Base-by-base conservation (phyloP, 2,329 filamentous ascomycete species). In the Grosmannia penicillata region DNA sequence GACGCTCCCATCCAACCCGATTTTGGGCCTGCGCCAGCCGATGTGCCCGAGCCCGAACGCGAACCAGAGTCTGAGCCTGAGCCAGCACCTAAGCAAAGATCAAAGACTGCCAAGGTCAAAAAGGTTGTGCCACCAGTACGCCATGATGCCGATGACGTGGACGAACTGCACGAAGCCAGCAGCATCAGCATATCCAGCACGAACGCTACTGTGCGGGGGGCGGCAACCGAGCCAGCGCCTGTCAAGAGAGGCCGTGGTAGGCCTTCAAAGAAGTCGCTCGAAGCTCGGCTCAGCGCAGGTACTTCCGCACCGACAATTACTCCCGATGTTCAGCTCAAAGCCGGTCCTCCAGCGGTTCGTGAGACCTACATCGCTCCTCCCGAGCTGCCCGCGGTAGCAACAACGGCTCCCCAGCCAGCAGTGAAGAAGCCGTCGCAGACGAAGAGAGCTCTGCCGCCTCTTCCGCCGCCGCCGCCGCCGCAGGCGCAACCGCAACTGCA, bases 161-260 rank as follows among this genome's bases (percentile, higher is more conserved):
- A 48, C 18, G 46, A 45, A 29, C 40, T 42, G n/a, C 47, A 47
- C 27, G 49, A 50, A 2, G 48, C 52, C 13, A 48, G 46, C 7
- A 44, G 53, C 11, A 17, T 41, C 17, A 45, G 45, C 38, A 28
- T 36, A 7, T 37, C 38, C 2, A 53, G 49, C 43, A 50, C 43
- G 1, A 47, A 43, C 6, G 51, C 51, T 1, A 43, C 53, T 0
- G 41, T 52, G 5, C 52, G 40, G 22, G 38, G 33, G 14, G 34
- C 31, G 38, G 48, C 22, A 13, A 47, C 19, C 15, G 37, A 27
- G 33, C 29, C 34, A 35, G 35, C 26, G 22, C 43, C 23, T 33
- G 42, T 47, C 26, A 59, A 56, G 38, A 51, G 51, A 6, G 50
- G 48, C 6, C 46, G 53, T 7, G 54, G 54, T 11, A 48, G 55